A percentile compares a stretch with the other conserved stretches of the same genome.
phyloP scores from a whole-genome alignment of 345 rosid species.

The Carallia pectinifolia region DNA sequence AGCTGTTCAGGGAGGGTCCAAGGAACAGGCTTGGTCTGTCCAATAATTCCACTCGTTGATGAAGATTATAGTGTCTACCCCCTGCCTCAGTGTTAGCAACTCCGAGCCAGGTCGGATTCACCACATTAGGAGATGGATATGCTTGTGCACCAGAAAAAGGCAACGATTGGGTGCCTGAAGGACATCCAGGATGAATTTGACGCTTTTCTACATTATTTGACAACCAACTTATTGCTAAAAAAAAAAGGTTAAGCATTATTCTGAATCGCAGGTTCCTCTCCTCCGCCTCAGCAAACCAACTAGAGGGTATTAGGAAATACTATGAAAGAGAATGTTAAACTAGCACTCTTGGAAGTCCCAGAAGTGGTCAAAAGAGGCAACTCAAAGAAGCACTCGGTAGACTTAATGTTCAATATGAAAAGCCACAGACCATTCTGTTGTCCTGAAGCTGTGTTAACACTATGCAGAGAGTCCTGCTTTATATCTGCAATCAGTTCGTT shows the following conservation, averaged over 20 bases:
- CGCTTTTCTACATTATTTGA: neutral
- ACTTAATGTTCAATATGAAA: neutral
- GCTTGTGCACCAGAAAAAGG: slow-evolving; percentile 48
- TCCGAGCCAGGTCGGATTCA: slow-evolving; percentile 44
- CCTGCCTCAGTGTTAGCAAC: slow-evolving; percentile 31
- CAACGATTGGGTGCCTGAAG: slow-evolving; percentile 47
- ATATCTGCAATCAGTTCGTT: slow-evolving; percentile 8
- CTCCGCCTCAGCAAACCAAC: neutral
- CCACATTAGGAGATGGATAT: slow-evolving; percentile 45
- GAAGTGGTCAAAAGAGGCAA: slow-evolving; percentile 7
- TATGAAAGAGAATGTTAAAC: neutral
- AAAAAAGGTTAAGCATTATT: neutral
- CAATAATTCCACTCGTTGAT: slow-evolving; percentile 23
- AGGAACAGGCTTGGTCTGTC: slow-evolving; percentile 37
- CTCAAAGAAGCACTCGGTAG: slow-evolving; percentile 11
- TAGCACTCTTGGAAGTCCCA: neutral
- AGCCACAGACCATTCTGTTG: neutral
- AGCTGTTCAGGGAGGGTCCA: slow-evolving; percentile 39
- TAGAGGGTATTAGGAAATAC: neutral
- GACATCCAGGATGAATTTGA: neutral
- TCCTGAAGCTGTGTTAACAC: neutral
- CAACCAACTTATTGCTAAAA: too few relatives aligned
- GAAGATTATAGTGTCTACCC: slow-evolving; percentile 24
- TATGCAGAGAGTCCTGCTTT: neutral
- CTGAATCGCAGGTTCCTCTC: neutral